Evolutionary conservation across 768 basidiomycete species (phyloP).

Genomic region (Hemileccinum rubropunctum): DNA sequence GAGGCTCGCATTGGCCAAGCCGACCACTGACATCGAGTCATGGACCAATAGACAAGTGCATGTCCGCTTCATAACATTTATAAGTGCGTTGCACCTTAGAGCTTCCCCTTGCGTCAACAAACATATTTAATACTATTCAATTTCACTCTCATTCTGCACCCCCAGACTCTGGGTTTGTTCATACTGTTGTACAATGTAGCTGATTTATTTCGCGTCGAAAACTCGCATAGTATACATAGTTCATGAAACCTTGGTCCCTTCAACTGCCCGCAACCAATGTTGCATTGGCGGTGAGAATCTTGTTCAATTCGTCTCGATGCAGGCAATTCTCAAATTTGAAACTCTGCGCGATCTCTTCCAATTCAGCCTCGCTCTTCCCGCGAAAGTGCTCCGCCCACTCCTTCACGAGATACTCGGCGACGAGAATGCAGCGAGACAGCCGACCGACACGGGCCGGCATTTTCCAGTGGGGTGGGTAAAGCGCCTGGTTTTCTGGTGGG

Average conservation of each 20-base stretch:
- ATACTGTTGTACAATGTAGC: not conserved
- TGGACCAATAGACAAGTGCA: conserved; percentile 1
- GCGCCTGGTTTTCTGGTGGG: conserved; percentile 44
- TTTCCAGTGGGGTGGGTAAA: conserved; percentile 69
- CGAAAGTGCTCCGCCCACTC: conserved; percentile 74
- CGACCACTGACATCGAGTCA: conserved; percentile 22
- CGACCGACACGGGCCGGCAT: conserved; percentile 52
- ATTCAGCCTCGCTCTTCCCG: conserved; percentile 54
- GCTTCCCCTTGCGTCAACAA: not conserved
- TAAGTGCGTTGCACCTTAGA: not conserved
- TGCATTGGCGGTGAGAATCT: conserved; percentile 46
- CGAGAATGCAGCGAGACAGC: conserved; percentile 62
- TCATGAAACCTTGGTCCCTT: not conserved
- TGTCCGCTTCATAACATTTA: not conserved
- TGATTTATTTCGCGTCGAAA: not conserved
- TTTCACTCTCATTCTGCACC: not conserved
- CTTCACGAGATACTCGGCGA: conserved; percentile 67
- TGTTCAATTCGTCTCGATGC: conserved; percentile 65
- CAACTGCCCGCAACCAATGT: conserved; percentile 5
- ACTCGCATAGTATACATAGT: not conserved
- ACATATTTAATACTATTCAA: not conserved
- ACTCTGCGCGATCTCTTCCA: conserved; percentile 73
- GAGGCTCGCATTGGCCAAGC: conserved; percentile 25
- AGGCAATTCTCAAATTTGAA: conserved; percentile 71
- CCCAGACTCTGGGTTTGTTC: not conserved